Percentiles rank a stretch among this genome's conserved stretches.
phyloP scores from a whole-genome alignment of 2,329 filamentous ascomycete species.

The Emmonsiellopsis sp. region DNA sequence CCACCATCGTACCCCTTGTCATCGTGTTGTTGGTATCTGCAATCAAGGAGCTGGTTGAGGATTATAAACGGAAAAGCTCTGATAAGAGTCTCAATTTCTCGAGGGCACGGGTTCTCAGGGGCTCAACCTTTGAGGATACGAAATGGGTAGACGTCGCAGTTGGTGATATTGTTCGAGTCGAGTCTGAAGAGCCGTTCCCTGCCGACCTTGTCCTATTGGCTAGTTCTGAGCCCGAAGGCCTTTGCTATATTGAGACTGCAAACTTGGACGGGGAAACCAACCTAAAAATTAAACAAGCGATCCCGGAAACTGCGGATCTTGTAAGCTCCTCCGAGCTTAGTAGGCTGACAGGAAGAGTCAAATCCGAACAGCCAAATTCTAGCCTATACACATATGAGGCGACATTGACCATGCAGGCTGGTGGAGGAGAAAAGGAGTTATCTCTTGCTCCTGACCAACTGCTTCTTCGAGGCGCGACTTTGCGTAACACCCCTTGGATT shows the following conservation, averaged over 20 bases:
- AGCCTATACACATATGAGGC: constrained; percentile 98
- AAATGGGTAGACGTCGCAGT: constrained; percentile 92
- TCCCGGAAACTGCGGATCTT: constrained; percentile 81
- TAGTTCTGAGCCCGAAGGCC: constrained; percentile 89
- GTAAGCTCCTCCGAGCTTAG: constrained; percentile 82
- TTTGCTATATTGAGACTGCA: constrained; percentile 98
- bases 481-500: constrained; percentile 95
- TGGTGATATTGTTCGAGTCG: constrained; percentile 83
- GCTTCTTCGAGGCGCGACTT: constrained; percentile 79
- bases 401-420: constrained; percentile 80
- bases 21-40: constrained; percentile 92
- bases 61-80: constrained; percentile 78
- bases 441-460: constrained; percentile 80
- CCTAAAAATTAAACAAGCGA: constrained; percentile 94
- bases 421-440: constrained; percentile 87
- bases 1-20: constrained; percentile 86
- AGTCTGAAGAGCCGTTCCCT: constrained; percentile 91
- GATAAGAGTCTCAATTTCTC: constrained; percentile 84
- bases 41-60: constrained; percentile 87
- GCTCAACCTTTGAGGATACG: constrained; percentile 72
- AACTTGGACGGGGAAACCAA: constrained; percentile 98
- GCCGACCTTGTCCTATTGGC: constrained; percentile 87
- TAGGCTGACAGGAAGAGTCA: constrained; percentile 72
- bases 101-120: constrained; percentile 71
- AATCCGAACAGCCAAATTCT: constrained; percentile 95